Percentiles rank a stretch among this genome's conserved stretches.
phyloP scores from a whole-genome alignment of 805 yeast species.

The Myxozyma nipponensis region DNA sequence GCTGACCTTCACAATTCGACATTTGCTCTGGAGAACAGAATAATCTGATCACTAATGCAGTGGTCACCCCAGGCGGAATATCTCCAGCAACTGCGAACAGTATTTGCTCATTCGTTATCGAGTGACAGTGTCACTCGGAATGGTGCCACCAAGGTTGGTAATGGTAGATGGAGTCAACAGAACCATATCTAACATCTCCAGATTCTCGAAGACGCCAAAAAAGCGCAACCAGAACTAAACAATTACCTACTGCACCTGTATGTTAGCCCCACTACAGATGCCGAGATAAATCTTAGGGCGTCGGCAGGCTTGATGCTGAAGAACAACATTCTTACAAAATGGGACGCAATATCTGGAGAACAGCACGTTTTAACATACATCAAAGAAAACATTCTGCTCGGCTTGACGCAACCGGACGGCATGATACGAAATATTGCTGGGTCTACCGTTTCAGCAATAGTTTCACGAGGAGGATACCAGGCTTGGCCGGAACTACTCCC shows the following conservation, averaged over 20 bases:
- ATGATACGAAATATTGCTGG: conserved; percentile 85
- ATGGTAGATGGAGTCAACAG: background rate
- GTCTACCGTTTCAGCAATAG: conserved; percentile 78
- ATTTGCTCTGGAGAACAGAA: background rate
- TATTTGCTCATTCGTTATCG: conserved; percentile 70
- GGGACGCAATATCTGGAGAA: conserved; percentile 32
- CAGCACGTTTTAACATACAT: conserved; percentile 45
- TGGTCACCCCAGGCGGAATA: conserved; percentile 70
- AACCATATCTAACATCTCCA: conserved; percentile 4
- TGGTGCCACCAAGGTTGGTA: conserved; percentile 55
- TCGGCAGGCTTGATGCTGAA: conserved; percentile 85
- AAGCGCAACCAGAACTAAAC: conserved; percentile 65
- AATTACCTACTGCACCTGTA: conserved; percentile 73
- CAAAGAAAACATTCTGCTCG: conserved; percentile 42
- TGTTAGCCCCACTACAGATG: conserved; percentile 47
- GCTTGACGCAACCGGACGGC: conserved; percentile 52
- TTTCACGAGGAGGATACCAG: conserved; percentile 61
- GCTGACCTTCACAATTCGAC: too few species aligned
- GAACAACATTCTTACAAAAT: conserved; percentile 54
- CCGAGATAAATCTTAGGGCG: conserved; percentile 62
- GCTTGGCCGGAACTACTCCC: conserved; percentile 76
- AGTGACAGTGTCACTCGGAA: conserved; percentile 51
- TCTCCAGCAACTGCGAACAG: conserved; percentile 58
- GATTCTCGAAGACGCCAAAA: conserved; percentile 64
- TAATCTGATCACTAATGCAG: conserved; percentile 19